Percentiles rank a stretch among this genome's conserved stretches.
Evolutionary conservation across 169 alveolate species (phyloP).

Genomic region (Theileria equi): DNA sequence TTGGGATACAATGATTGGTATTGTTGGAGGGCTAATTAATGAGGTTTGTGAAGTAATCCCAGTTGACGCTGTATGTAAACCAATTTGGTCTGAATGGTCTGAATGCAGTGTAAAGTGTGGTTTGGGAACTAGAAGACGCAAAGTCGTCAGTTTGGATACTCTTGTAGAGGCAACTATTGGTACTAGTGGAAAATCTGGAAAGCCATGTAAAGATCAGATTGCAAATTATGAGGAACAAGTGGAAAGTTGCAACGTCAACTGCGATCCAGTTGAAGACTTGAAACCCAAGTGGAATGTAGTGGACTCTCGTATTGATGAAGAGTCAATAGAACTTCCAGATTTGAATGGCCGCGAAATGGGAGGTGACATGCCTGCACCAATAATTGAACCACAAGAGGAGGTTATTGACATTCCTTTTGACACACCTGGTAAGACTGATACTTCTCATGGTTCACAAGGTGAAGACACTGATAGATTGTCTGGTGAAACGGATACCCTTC

Average conservation of each 20-base stretch:
- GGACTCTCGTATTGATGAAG: conserved; percentile 8
- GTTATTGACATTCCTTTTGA: too few relatives aligned
- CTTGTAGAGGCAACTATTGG: conserved; percentile 22
- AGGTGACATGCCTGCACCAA: background rate
- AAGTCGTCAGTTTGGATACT: conserved; percentile 13
- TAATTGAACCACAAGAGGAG: too few relatives aligned
- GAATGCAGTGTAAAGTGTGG: conserved; percentile 48
- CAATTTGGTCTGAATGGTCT: conserved; percentile 61
- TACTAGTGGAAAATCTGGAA: conserved; percentile 44
- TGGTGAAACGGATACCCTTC: too few relatives aligned
- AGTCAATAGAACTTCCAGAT: background rate
- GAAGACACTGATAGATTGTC: too few relatives aligned
- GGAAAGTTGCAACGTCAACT: conserved; percentile 31
- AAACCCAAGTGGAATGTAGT: background rate
- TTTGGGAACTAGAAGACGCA: conserved; percentile 23
- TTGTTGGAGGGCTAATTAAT: conserved; percentile 35
- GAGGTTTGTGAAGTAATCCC: conserved; percentile 61
- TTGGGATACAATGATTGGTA: conserved; percentile 46
- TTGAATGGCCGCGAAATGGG: background rate
- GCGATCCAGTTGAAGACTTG: conserved; percentile 1
- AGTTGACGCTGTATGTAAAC: conserved; percentile 53
- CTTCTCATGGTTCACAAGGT: too few relatives aligned
- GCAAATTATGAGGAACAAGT: conserved; percentile 9
- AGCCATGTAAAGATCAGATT: conserved; percentile 43
- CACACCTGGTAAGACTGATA: too few relatives aligned